These are phyloP conservation scores for Tephrocybe sp. DNA, from an alignment of 768 basidiomycete genomes.

Conservation along the genomic window DNA sequence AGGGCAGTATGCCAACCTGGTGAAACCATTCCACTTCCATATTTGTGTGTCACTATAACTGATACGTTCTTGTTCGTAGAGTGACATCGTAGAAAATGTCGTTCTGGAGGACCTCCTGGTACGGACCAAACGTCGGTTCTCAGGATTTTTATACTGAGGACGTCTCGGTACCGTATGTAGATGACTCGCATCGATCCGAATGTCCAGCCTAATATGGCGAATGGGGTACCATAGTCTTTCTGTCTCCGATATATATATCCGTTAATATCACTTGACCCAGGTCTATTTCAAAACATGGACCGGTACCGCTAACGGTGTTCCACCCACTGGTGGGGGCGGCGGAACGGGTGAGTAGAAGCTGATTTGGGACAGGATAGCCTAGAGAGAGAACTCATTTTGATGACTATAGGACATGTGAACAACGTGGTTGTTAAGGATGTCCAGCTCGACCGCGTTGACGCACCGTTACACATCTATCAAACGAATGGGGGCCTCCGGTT, in stretches of 20 bases:
- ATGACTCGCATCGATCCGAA: conserved; percentile 45
- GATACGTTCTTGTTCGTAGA: conserved; percentile 27
- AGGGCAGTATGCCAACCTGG: conserved; percentile 55
- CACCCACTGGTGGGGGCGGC: conserved; percentile 58
- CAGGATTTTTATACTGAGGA: neutral
- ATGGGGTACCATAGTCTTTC: conserved; percentile 35
- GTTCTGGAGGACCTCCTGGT: conserved; percentile 49
- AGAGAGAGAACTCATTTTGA: neutral
- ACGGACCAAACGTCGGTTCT: too few relatives aligned
- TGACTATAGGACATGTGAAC: conserved; percentile 37
- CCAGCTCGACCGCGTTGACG: conserved; percentile 44
- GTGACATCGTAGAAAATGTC: conserved; percentile 55
- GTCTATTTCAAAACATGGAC: conserved; percentile 61
- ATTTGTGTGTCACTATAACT: neutral
- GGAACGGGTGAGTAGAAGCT: conserved; percentile 37
- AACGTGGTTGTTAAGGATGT: conserved; percentile 45
- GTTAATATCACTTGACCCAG: conserved; percentile 24
- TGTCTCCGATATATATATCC: neutral
- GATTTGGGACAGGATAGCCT: neutral
- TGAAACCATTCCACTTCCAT: conserved; percentile 21
- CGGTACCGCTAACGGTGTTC: conserved; percentile 47
- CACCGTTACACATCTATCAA: conserved; percentile 49
- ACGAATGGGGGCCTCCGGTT: conserved; percentile 50
- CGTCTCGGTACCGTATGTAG: conserved; percentile 22
- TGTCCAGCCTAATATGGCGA: conserved; percentile 57